Percentiles rank a stretch among this genome's conserved stretches.
phyloP scores from a whole-genome alignment of 805 yeast genomes.

The Candida ponderosae region DNA sequence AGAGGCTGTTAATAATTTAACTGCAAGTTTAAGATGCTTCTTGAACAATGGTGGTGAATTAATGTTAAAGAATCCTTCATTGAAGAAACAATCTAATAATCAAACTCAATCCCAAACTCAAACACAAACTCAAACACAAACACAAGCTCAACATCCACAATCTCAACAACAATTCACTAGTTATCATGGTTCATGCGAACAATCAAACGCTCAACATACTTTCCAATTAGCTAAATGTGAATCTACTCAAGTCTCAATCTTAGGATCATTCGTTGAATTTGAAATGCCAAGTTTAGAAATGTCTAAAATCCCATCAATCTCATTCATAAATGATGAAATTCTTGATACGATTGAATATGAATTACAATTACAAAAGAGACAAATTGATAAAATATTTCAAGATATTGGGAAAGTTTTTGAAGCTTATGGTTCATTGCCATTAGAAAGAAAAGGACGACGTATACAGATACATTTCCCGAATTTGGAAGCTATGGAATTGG shows the following conservation, averaged over 20 bases:
- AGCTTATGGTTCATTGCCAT: constrained; percentile 57
- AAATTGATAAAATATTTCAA: constrained; percentile 33
- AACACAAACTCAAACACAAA: constrained; percentile 4
- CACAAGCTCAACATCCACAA: constrained; percentile 7
- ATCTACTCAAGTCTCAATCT: constrained; percentile 16
- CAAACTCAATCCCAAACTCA: constrained; percentile 9
- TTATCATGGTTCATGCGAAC: constrained; percentile 17
- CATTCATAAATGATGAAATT: constrained; percentile 38
- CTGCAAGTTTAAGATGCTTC: constrained; percentile 36
- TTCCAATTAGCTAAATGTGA: constrained; percentile 28
- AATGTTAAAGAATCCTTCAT: constrained; percentile 11
- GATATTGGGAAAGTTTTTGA: constrained; percentile 40
- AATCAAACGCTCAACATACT: constrained; percentile 22
- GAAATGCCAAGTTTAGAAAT: constrained; percentile 31
- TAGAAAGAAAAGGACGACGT: constrained; percentile 35
- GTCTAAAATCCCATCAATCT: constrained; percentile 28
- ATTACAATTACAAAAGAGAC: constrained; percentile 28
- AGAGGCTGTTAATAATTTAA: constrained; percentile 53
- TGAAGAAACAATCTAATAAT: constrained; percentile 11
- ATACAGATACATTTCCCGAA: constrained; percentile 66
- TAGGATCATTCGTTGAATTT: constrained; percentile 56
- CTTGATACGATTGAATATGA: constrained; percentile 29
- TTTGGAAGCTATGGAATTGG: constrained; percentile 52
- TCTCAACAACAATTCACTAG: constrained; percentile 1
- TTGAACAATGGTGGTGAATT: constrained; percentile 25